A percentile compares a stretch with the other conserved stretches of the same genome.
These are phyloP conservation scores for Fusarium metavorans DNA, from an alignment of 2,329 filamentous ascomycete species.

Conservation along the genomic window DNA sequence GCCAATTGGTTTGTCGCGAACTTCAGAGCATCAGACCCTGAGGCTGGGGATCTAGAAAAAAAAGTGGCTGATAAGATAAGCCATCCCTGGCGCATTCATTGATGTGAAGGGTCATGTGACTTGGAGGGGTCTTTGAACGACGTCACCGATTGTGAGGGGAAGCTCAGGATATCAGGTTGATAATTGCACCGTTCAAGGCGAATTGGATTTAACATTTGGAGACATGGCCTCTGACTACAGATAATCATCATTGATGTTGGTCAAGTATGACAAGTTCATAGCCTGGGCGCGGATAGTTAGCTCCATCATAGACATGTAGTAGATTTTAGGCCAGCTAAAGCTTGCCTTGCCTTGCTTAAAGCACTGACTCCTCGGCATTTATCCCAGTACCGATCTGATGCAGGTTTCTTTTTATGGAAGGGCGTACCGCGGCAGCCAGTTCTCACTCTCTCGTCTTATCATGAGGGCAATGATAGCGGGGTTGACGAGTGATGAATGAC, in stretches of 20 bases:
- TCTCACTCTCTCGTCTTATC: conserved; percentile 5
- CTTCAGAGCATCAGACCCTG: conserved; percentile 1
- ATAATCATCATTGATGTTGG: not conserved
- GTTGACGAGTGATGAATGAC: conserved; percentile 27
- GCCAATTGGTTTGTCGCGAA: conserved; percentile 11
- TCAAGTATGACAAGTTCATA: not conserved
- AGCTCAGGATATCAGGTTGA: not conserved
- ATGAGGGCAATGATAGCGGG: conserved; percentile 25
- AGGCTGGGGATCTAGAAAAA: conserved; percentile 39
- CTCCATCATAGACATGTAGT: not conserved
- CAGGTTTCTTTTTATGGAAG: conserved; percentile 1
- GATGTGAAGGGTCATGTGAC: conserved; percentile 33
- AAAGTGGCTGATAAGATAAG: conserved; percentile 44
- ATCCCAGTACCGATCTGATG: not conserved
- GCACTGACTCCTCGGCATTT: not conserved
- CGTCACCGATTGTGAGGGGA: conserved; percentile 23
- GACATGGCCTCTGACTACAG: not conserved
- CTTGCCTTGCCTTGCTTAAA: not conserved
- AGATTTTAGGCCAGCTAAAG: not conserved
- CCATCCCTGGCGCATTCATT: not conserved
- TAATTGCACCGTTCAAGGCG: not conserved
- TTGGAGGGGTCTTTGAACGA: conserved; percentile 28
- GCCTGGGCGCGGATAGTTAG: not conserved
- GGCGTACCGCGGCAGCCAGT: not conserved
- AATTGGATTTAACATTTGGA: not conserved